Conservation (phyloP, 2,329 filamentous ascomycete genomes). For the Penicillium sp. region DNA sequence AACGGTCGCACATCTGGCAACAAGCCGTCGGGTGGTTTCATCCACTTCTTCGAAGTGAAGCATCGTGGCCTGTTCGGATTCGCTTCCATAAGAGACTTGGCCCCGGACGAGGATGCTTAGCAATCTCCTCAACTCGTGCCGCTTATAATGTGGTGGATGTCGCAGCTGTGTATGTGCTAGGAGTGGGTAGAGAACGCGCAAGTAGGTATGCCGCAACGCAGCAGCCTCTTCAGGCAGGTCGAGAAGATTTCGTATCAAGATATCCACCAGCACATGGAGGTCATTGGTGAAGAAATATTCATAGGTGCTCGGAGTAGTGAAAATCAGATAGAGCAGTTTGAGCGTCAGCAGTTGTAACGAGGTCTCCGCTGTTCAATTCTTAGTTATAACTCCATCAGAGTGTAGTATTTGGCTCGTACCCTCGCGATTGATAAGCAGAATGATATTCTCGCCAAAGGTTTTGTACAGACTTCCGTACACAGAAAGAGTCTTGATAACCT, state of each 20-base stretch:
- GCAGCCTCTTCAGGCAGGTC: slow-evolving; percentile 78
- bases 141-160: slow-evolving; percentile 84
- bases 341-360: slow-evolving; percentile 92
- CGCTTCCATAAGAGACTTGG: slow-evolving; percentile 56
- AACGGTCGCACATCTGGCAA: slow-evolving; percentile 44
- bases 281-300: slow-evolving; percentile 99
- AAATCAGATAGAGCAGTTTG: slow-evolving; percentile 90
- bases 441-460: slow-evolving; percentile 97
- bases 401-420: slow-evolving; percentile 39
- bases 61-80: slow-evolving; percentile 43
- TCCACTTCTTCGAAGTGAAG: slow-evolving; percentile 48
- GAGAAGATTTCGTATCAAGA: slow-evolving; percentile 93
- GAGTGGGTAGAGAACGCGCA: slow-evolving; percentile 85
- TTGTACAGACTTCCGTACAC: slow-evolving; percentile 74
- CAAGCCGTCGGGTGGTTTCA: slow-evolving; percentile 46
- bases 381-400: slow-evolving; percentile 5
- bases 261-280: slow-evolving; percentile 85
- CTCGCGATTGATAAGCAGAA: slow-evolving; percentile 88
- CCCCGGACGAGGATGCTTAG: slow-evolving; percentile 69
- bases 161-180: slow-evolving; percentile 87
- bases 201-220: slow-evolving; percentile 80
- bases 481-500: slow-evolving; percentile 86
- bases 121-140: slow-evolving; percentile 72
- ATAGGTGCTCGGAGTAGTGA: slow-evolving; percentile 83
- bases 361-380: slow-evolving; percentile 59